Evolutionary conservation across 257 asterid genomes (phyloP), one percentile per base, ranked within the genome.

Genomic region (Lycium barbarum): DNA sequence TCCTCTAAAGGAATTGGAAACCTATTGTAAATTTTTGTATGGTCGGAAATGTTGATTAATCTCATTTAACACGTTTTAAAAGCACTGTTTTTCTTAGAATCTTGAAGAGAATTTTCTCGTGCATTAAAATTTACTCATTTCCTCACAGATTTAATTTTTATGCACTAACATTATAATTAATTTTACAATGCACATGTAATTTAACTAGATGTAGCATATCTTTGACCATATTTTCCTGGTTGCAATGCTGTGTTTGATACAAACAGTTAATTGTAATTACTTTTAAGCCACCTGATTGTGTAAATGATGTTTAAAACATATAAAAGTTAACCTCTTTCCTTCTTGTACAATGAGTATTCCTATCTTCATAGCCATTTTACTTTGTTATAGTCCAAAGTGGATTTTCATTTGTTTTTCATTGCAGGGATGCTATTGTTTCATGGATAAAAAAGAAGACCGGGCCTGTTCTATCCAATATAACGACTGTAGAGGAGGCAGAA

Each of bases 361-460:
- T 12, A 51, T 74, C 11, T 20, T 47, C 40, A 74, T 22, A 49
- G 49, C 59, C 62, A 3, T 74, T 74, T 51, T 74, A 49, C 81
- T 74, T 85, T 84, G 22, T 54, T 35, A 61, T 74, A 73, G 5
- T 17, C 53, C 71, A 12, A 68, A 53, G 36, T 71, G 79, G 80
- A 85, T 51, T 70, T 49, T 2, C 76, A 58, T 22, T 40, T 61
- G 17, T 65, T 81, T 67, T 49, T 20, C 62, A 74, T 74, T 84
- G 33, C 91, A 95, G 98, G 88, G 98, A 93, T 83, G 97, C 90
- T 76, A 93, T 97, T 36, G 92, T 95, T 74, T 88, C 94, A 84
- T 97, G 99, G 98, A 91, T 97, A 84, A 95, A 91, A 91, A 97
- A 95, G 97, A 95, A 93, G 91, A 94, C 83, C 33, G 98, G 98